phyloP scores from a whole-genome alignment of 306 rosid species.

The Gastrolobium bilobum region DNA sequence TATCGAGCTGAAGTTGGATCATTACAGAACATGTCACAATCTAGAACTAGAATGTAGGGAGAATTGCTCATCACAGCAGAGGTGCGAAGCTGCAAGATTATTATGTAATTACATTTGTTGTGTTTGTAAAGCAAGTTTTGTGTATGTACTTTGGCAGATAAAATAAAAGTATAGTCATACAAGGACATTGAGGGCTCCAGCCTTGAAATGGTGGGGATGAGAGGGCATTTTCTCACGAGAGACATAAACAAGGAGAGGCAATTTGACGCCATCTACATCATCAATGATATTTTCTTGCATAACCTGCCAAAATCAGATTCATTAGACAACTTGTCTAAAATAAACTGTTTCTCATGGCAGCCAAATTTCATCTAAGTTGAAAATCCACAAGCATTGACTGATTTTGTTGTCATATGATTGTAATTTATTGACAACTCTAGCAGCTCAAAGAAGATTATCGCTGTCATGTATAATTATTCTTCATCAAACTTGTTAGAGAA shows the following conservation, averaged over 20 bases:
- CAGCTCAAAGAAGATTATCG: not conserved
- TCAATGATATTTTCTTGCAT: slow-evolving; percentile 42
- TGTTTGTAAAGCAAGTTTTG: slow-evolving; percentile 23
- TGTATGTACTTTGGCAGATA: slow-evolving; percentile 20
- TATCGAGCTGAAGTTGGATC: slow-evolving; percentile 71
- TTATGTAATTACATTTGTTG: slow-evolving; percentile 28
- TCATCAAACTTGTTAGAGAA: not conserved
- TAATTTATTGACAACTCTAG: slow-evolving; percentile 24
- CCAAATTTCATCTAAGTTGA: not conserved
- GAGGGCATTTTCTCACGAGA: slow-evolving; percentile 66
- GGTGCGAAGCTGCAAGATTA: slow-evolving; percentile 65
- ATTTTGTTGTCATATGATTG: not conserved
- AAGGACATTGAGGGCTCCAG: slow-evolving; percentile 78
- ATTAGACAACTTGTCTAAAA: not conserved
- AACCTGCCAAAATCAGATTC: slow-evolving; percentile 50
- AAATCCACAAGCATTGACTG: slow-evolving; percentile 12
- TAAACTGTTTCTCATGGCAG: not conserved
- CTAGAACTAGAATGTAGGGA: slow-evolving; percentile 70
- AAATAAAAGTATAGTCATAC: slow-evolving; percentile 46
- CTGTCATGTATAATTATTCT: not conserved
- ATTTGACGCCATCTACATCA: slow-evolving; percentile 40
- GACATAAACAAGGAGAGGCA: slow-evolving; percentile 74
- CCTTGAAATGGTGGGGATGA: slow-evolving; percentile 75
- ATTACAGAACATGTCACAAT: slow-evolving; percentile 85
- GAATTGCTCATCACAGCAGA: slow-evolving; percentile 78